These are phyloP conservation scores for Clavispora asparagi DNA, from an alignment of 805 yeast genomes.

Conservation along the genomic window DNA sequence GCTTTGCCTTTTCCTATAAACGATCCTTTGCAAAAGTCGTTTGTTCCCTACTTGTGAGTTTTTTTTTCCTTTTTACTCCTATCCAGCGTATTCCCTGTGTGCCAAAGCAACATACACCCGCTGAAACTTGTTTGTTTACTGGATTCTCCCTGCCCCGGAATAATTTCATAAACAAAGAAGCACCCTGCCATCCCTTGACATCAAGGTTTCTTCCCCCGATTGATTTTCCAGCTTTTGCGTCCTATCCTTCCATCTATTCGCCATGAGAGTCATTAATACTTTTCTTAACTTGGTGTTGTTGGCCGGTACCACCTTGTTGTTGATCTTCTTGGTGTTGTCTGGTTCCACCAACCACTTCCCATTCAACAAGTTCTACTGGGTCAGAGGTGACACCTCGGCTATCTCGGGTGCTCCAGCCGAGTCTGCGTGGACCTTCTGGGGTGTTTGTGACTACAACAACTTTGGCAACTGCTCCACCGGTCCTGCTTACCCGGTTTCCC, in stretches of 20 bases:
- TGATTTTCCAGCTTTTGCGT: not conserved
- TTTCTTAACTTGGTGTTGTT: constrained; percentile 33
- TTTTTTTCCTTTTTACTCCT: not conserved
- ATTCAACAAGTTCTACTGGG: constrained; percentile 64
- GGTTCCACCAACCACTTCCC: constrained; percentile 17
- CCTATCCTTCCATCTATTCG: not conserved
- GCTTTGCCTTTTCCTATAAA: not conserved
- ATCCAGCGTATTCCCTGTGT: not conserved
- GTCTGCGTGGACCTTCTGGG: constrained; percentile 83
- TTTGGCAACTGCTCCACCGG: constrained; percentile 50
- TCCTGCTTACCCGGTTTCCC: constrained; percentile 86
- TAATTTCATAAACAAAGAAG: not conserved
- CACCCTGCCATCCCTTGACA: not conserved
- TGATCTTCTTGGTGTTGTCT: constrained; percentile 42
- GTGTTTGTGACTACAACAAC: constrained; percentile 53
- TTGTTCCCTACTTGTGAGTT: not conserved
- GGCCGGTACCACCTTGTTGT: constrained; percentile 42
- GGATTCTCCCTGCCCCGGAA: not conserved
- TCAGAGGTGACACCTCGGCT: constrained; percentile 64
- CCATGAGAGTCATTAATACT: constrained; percentile 31
- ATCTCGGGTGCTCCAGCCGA: constrained; percentile 44
- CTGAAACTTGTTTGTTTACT: not conserved
- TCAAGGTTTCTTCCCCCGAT: not conserved
- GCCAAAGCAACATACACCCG: not conserved
- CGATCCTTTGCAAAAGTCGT: not conserved